These are phyloP conservation scores for Wilcoxina mikolae DNA, from an alignment of 495 filamentous ascomycete species.

Conservation along the genomic window DNA sequence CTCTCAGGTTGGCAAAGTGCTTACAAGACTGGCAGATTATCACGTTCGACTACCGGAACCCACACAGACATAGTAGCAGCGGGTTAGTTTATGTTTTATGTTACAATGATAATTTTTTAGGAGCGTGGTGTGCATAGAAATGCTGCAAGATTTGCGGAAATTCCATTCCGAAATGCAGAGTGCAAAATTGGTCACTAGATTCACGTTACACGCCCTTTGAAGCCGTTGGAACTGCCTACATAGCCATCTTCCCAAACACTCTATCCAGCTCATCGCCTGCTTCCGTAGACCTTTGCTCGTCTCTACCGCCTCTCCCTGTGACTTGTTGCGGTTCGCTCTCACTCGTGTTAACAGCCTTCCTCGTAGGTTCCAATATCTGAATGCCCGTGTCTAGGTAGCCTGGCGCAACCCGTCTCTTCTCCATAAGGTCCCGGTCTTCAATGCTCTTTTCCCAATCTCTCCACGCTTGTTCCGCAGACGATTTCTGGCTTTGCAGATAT, in stretches of 20 bases:
- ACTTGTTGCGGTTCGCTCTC: not conserved
- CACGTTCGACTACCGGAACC: slow-evolving; percentile 26
- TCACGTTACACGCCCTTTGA: too few relatives aligned
- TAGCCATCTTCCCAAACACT: slow-evolving; percentile 60
- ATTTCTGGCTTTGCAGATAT: slow-evolving; percentile 58
- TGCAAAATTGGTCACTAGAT: too few relatives aligned
- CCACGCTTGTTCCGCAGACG: slow-evolving; percentile 49
- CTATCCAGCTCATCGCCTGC: slow-evolving; percentile 69
- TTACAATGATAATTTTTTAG: too few relatives aligned
- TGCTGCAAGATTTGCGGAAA: too few relatives aligned
- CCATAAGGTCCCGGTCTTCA: slow-evolving; percentile 63
- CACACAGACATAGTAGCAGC: slow-evolving; percentile 26
- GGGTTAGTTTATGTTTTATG: not conserved
- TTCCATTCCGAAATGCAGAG: too few relatives aligned
- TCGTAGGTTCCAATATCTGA: slow-evolving; percentile 63
- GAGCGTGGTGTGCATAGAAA: not conserved
- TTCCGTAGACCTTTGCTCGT: slow-evolving; percentile 30
- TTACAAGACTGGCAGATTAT: slow-evolving; percentile 17
- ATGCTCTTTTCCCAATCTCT: slow-evolving; percentile 56
- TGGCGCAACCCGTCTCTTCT: slow-evolving; percentile 80
- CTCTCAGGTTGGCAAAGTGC: not conserved
- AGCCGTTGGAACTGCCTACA: slow-evolving; percentile 19
- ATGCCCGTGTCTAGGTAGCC: slow-evolving; percentile 89
- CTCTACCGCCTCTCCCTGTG: not conserved
- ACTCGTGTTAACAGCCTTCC: not conserved